Evolutionary conservation across 225 moss, liverwort and hornwort genomes (phyloP).

Genomic region (Polytrichum commune): DNA sequence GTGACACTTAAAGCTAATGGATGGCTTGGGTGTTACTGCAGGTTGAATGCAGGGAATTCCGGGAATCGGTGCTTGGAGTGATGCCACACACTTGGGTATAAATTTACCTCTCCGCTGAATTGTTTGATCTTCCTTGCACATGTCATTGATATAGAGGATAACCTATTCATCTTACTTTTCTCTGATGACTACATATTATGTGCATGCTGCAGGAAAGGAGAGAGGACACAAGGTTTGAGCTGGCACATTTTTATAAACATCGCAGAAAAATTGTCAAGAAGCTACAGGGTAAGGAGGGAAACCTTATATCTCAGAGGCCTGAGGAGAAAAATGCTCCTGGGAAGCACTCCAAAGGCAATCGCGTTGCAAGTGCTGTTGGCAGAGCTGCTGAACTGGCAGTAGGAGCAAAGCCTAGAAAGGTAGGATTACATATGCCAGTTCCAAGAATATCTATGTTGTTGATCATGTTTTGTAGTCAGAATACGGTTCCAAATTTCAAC

Average conservation of each 20-base stretch:
- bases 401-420: constrained; percentile 57
- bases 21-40: constrained; percentile 31
- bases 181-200: background rate
- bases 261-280: constrained; percentile 70
- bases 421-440: constrained; percentile 10
- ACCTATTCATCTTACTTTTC: background rate
- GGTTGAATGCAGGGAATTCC: constrained; percentile 83
- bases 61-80: constrained; percentile 79
- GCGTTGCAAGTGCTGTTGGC: constrained; percentile 58
- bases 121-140: no score
- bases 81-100: constrained; percentile 98
- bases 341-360: constrained; percentile 63
- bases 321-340: constrained; percentile 60
- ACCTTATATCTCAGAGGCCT: constrained; percentile 44
- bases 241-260: constrained; percentile 83
- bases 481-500: no score
- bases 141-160: no score
- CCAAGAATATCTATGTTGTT: no score
- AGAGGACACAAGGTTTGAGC: constrained; percentile 85
- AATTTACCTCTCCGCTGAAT: background rate
- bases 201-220: constrained; percentile 51
- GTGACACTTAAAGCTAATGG: constrained; percentile 1
- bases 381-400: constrained; percentile 71
- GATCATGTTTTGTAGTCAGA: no score
- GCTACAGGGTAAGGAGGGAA: constrained; percentile 50